phyloP scores from a whole-genome alignment of 345 rosid species.

The Gossypium anomalum region DNA sequence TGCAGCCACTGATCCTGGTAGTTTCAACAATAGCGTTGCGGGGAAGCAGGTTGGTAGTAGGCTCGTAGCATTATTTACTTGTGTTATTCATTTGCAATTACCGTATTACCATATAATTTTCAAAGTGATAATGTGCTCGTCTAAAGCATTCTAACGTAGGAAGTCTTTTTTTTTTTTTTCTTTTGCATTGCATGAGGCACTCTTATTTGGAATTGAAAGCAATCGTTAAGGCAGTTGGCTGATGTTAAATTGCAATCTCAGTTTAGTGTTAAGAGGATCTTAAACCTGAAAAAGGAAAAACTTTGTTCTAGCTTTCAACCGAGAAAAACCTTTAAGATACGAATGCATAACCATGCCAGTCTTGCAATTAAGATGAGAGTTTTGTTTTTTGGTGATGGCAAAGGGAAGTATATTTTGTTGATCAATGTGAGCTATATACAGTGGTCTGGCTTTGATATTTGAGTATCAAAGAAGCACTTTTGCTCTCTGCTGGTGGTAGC shows the following conservation, averaged over 20 bases:
- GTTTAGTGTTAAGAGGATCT: background rate
- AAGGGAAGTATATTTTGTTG: background rate
- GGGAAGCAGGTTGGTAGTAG: slow-evolving; percentile 61
- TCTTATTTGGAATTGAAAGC: background rate
- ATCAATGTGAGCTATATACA: background rate
- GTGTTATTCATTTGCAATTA: background rate
- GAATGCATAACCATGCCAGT: background rate
- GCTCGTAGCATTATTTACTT: slow-evolving; percentile 3
- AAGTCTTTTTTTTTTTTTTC: background rate
- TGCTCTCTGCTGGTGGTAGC: background rate
- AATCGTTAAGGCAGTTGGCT: background rate
- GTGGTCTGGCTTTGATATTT: slow-evolving; percentile 10
- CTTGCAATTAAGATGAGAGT: background rate
- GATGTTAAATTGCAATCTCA: background rate
- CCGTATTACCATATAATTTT: background rate
- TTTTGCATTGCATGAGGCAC: background rate
- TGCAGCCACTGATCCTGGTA: slow-evolving; percentile 72
- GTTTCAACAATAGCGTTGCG: slow-evolving; percentile 85
- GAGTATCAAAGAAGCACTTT: background rate
- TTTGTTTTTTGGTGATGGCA: background rate
- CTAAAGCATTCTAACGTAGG: background rate
- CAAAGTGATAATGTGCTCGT: background rate
- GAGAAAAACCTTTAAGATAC: no score
- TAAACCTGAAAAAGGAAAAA: background rate
- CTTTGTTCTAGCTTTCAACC: background rate